Evolutionary conservation across 2,329 filamentous ascomycete genomes (phyloP).

Genomic region (Phialemoniopsis sp.): DNA sequence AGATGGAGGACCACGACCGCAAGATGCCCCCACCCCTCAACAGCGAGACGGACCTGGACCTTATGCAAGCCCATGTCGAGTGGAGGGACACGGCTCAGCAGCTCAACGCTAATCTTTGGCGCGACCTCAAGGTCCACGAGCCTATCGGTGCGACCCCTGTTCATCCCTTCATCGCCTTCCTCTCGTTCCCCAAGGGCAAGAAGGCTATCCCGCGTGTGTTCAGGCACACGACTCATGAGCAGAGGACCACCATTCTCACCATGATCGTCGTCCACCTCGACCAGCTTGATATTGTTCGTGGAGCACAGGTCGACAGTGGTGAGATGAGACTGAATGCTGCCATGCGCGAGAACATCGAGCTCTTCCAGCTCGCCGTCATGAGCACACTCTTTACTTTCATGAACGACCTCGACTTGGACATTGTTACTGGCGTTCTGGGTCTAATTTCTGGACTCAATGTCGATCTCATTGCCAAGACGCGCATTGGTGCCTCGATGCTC

Average conservation of each 20-base stretch:
- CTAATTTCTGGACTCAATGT: constrained; percentile 82
- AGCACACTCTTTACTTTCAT: constrained; percentile 86
- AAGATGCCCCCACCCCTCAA: constrained; percentile 66
- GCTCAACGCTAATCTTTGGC: constrained; percentile 82
- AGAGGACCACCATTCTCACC: constrained; percentile 90
- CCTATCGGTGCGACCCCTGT: constrained; percentile 73
- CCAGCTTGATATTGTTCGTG: constrained; percentile 81
- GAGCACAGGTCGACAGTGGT: constrained; percentile 69
- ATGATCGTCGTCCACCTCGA: constrained; percentile 95
- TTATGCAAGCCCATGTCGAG: constrained; percentile 70
- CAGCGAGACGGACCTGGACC: constrained; percentile 60
- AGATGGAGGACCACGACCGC: constrained; percentile 89
- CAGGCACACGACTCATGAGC: constrained; percentile 85
- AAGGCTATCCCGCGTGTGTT: constrained; percentile 94
- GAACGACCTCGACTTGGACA: constrained; percentile 84
- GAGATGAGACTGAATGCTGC: constrained; percentile 68
- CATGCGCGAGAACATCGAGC: constrained; percentile 86
- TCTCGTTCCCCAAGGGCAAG: constrained; percentile 94
- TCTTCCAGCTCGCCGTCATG: constrained; percentile 86
- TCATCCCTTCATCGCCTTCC: constrained; percentile 93
- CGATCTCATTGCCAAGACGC: constrained; percentile 77
- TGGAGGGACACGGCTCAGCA: constrained; percentile 69
- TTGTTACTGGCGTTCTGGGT: constrained; percentile 85
- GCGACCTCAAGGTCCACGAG: constrained; percentile 85
- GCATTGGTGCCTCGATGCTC: constrained; percentile 83